Percentiles rank a stretch among this genome's conserved stretches.
These are phyloP conservation scores for Azolla pinnata DNA, from an alignment of 75 land plant species.

Conservation along the genomic window DNA sequence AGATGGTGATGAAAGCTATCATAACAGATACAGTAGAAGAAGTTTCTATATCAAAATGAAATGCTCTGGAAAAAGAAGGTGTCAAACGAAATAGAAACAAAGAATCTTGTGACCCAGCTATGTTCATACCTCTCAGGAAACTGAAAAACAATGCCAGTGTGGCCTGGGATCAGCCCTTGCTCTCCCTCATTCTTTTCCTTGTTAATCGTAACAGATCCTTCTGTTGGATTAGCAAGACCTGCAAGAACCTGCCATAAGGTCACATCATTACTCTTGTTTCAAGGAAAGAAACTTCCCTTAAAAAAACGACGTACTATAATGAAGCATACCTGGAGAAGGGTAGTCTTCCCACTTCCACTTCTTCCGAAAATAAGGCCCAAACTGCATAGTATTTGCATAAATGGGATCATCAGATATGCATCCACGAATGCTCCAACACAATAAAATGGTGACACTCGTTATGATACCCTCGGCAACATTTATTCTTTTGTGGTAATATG, in stretches of 20 bases:
- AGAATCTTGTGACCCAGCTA: too few species aligned
- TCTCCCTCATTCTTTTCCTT: constrained; percentile 32
- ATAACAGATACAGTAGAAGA: too few species aligned
- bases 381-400: constrained; percentile 32
- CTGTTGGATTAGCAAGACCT: constrained; percentile 75
- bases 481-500: too few species aligned
- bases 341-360: constrained; percentile 98
- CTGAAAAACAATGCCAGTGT: constrained; percentile 89
- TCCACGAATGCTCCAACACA: background rate
- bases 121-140: constrained; percentile 86
- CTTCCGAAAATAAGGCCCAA: constrained; percentile 85
- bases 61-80: too few species aligned
- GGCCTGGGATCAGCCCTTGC: constrained; percentile 29
- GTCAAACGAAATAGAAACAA: too few species aligned
- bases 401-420: background rate
- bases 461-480: too few species aligned
- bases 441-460: too few species aligned
- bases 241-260: constrained; percentile 52
- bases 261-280: background rate
- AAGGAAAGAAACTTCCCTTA: background rate
- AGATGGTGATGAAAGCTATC: too few species aligned
- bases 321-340: constrained; percentile 69
- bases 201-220: constrained; percentile 53
- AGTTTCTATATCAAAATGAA: too few species aligned
- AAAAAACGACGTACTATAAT: too few species aligned